phyloP scores from a whole-genome alignment of 306 rosid genomes.

The Medicago lupulina region DNA sequence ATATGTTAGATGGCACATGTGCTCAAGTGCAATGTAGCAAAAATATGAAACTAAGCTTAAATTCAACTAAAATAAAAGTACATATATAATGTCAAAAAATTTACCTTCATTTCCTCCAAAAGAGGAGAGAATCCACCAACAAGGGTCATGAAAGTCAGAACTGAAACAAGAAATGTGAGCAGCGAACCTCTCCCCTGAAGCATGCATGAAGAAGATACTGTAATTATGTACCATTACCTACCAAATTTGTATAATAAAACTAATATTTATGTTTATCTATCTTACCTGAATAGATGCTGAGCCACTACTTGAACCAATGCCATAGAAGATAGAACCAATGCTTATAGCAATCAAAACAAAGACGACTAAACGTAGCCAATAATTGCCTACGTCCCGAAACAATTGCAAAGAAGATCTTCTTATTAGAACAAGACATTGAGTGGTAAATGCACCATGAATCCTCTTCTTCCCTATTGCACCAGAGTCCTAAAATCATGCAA shows the following conservation, averaged over 20 bases:
- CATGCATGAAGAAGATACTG: slow-evolving; percentile 21
- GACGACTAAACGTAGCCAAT: slow-evolving; percentile 66
- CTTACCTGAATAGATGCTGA: slow-evolving; percentile 51
- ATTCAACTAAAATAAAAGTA: too few species aligned
- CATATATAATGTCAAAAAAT: not conserved
- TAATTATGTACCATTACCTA: slow-evolving; percentile 8
- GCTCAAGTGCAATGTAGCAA: not conserved
- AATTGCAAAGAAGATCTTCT: slow-evolving; percentile 72
- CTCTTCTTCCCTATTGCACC: slow-evolving; percentile 50
- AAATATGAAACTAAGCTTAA: not conserved
- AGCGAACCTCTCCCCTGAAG: slow-evolving; percentile 72
- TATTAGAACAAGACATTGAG: slow-evolving; percentile 63
- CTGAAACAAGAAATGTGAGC: slow-evolving; percentile 54
- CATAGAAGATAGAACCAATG: slow-evolving; percentile 58
- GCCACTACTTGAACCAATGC: slow-evolving; percentile 45
- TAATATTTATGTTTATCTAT: slow-evolving; percentile 9
- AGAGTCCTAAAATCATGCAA: slow-evolving; percentile 38
- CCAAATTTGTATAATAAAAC: slow-evolving; percentile 7
- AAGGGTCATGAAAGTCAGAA: slow-evolving; percentile 71
- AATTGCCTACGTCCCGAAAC: slow-evolving; percentile 69
- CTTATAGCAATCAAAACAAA: slow-evolving; percentile 50
- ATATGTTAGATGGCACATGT: not conserved
- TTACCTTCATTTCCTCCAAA: slow-evolving; percentile 77
- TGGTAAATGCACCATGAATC: slow-evolving; percentile 58
- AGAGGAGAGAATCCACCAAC: slow-evolving; percentile 86